These are phyloP conservation scores for Penstemon davidsonii DNA, from an alignment of 257 asterid genomes.

Conservation along the genomic window DNA sequence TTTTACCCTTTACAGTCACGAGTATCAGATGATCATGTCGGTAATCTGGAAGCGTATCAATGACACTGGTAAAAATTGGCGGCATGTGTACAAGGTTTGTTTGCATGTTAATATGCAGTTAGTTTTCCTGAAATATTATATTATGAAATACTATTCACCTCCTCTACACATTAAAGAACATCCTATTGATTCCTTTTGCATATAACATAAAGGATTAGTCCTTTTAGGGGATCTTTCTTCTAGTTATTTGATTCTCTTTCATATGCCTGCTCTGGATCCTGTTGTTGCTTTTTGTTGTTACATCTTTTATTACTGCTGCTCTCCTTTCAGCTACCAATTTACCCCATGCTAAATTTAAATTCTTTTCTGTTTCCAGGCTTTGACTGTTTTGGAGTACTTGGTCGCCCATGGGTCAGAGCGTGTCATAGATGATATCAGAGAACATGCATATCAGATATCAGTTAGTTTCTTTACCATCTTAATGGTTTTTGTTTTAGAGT, in stretches of 20 bases:
- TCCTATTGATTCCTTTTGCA: constrained; percentile 18
- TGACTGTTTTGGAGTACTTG: constrained; percentile 89
- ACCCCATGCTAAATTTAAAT: constrained; percentile 17
- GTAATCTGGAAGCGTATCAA: constrained; percentile 93
- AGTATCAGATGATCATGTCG: constrained; percentile 92
- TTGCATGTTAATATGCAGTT: neutral
- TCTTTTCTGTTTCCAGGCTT: constrained; percentile 53
- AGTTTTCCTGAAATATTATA: neutral
- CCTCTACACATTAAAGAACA: constrained; percentile 4
- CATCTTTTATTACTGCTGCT: constrained; percentile 12
- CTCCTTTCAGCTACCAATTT: constrained; percentile 15
- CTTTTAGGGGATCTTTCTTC: constrained; percentile 11
- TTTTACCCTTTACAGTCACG: constrained; percentile 57
- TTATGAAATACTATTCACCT: constrained; percentile 9
- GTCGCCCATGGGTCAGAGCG: constrained; percentile 95
- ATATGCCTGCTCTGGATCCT: constrained; percentile 13
- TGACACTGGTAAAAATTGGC: constrained; percentile 97
- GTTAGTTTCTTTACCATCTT: constrained; percentile 46
- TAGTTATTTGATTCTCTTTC: constrained; percentile 5
- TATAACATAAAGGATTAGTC: neutral
- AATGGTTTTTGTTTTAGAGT: constrained; percentile 15
- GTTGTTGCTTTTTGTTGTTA: constrained; percentile 14
- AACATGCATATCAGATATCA: constrained; percentile 93
- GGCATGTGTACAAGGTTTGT: constrained; percentile 94
- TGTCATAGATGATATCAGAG: constrained; percentile 88